Conservation (phyloP, 2,329 filamentous ascomycete species). For the Myriosclerotinia curreyana region DNA sequence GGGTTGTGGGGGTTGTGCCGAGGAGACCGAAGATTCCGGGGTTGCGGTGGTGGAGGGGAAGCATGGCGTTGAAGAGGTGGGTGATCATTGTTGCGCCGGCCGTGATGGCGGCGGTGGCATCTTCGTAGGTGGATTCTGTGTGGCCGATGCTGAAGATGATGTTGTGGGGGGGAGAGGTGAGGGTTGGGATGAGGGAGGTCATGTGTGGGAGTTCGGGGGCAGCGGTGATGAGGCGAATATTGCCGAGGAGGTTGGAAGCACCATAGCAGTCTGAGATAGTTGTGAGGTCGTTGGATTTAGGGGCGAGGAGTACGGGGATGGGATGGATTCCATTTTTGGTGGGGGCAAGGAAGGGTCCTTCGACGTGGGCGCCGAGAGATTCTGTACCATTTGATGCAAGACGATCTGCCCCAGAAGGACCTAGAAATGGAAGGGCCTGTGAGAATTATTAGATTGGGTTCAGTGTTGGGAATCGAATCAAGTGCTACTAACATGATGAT, state of each 20-base stretch:
- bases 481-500: slow-evolving; percentile 64
- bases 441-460: not conserved
- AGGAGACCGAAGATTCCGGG: slow-evolving; percentile 86
- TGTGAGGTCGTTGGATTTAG: slow-evolving; percentile 57
- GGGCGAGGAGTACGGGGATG: slow-evolving; percentile 56
- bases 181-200: slow-evolving; percentile 62
- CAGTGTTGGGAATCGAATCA: too few relatives aligned
- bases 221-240: slow-evolving; percentile 77
- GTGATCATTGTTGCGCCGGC: slow-evolving; percentile 85
- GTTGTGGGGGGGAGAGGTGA: slow-evolving; percentile 52
- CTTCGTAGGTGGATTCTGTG: slow-evolving; percentile 81
- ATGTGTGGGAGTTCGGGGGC: slow-evolving; percentile 78
- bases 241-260: slow-evolving; percentile 56
- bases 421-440: slow-evolving; percentile 70
- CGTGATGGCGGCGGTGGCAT: slow-evolving; percentile 68
- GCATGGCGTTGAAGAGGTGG: slow-evolving; percentile 93
- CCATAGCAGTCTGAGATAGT: slow-evolving; percentile 74
- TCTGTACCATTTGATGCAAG: slow-evolving; percentile 70
- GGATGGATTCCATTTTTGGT: slow-evolving; percentile 87
- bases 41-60: slow-evolving; percentile 84
- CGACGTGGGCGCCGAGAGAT: slow-evolving; percentile 84
- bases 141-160: slow-evolving; percentile 83
- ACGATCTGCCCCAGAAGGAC: slow-evolving; percentile 62
- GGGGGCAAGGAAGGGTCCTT: slow-evolving; percentile 83
- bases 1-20: slow-evolving; percentile 55